Evolutionary conservation across 2,329 filamentous ascomycete species (phyloP).

Genomic region (Talaromyces funiculosus): DNA sequence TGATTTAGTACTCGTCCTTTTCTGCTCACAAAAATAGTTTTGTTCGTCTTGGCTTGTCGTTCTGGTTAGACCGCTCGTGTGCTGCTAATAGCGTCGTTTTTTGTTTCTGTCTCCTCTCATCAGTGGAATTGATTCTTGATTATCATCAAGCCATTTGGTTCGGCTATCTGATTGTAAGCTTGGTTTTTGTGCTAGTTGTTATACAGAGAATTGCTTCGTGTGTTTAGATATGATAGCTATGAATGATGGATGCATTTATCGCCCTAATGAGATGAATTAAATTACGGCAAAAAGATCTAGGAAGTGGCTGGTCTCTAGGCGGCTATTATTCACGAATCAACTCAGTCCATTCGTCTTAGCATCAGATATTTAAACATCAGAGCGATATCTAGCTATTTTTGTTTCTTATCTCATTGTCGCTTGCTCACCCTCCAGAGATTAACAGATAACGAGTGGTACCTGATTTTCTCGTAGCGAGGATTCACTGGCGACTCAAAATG

Average conservation of each 20-base stretch:
- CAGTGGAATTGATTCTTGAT: background rate
- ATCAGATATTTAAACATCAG: background rate
- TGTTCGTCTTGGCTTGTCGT: background rate
- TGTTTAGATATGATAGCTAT: slow-evolving; percentile 18
- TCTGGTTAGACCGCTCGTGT: slow-evolving; percentile 21
- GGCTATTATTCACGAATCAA: background rate
- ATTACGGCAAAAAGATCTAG: too few relatives aligned
- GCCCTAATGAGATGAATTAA: too few relatives aligned
- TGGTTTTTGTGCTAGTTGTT: background rate
- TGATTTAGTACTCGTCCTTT: slow-evolving; percentile 1
- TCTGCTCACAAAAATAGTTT: background rate
- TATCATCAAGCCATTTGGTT: background rate
- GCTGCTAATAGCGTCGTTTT: background rate
- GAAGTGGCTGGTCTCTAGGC: background rate
- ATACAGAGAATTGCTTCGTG: slow-evolving; percentile 10
- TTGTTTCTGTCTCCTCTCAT: slow-evolving; percentile 4
- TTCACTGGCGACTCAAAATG: background rate
- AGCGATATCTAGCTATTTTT: background rate
- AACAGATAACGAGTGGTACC: background rate
- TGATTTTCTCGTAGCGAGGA: background rate
- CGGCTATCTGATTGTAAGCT: slow-evolving; percentile 4
- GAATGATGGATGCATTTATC: slow-evolving; percentile 18
- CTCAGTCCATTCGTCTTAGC: background rate
- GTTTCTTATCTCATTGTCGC: too few relatives aligned
- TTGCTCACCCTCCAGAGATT: too few relatives aligned